Evolutionary conservation across 2,329 filamentous ascomycete species (phyloP).

Genomic region (Aureobasidium sp.): DNA sequence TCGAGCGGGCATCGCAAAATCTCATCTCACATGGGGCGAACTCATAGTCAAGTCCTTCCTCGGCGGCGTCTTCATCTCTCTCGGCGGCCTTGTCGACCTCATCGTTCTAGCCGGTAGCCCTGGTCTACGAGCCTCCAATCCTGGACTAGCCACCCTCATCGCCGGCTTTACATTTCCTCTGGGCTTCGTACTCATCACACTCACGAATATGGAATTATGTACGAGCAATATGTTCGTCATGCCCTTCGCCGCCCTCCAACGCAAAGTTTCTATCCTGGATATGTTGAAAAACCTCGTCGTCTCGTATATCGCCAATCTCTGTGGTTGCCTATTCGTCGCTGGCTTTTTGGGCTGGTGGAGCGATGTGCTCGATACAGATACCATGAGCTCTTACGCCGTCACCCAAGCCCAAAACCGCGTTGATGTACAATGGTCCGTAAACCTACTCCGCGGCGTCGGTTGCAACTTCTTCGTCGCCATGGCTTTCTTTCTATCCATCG

Average conservation of each 20-base stretch:
- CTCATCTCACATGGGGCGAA: constrained; percentile 24
- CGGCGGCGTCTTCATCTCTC: constrained; percentile 26
- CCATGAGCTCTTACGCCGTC: constrained; percentile 8
- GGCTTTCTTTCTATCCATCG: constrained; percentile 18
- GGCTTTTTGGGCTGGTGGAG: constrained; percentile 16
- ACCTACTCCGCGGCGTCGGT: constrained; percentile 21
- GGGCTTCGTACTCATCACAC: constrained; percentile 16
- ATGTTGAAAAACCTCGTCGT: constrained; percentile 14
- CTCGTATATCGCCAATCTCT: constrained; percentile 15
- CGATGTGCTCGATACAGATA: constrained; percentile 14
- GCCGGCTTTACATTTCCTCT: constrained; percentile 14
- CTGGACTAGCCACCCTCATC: constrained; percentile 15
- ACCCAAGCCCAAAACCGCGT: background rate
- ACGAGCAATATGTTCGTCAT: constrained; percentile 19
- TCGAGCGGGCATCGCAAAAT: constrained; percentile 15
- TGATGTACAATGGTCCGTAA: constrained; percentile 10
- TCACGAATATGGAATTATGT: constrained; percentile 16
- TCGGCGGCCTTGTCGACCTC: constrained; percentile 27
- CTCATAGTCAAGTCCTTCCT: constrained; percentile 26
- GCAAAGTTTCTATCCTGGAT: constrained; percentile 13
- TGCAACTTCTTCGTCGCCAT: constrained; percentile 21
- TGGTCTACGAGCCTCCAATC: constrained; percentile 15
- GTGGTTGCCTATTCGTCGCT: constrained; percentile 15
- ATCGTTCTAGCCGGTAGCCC: constrained; percentile 25
- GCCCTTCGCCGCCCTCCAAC: constrained; percentile 13